These are phyloP conservation scores for Rhamnella rubrinervis DNA, from an alignment of 331 rosid genomes.

Conservation along the genomic window DNA sequence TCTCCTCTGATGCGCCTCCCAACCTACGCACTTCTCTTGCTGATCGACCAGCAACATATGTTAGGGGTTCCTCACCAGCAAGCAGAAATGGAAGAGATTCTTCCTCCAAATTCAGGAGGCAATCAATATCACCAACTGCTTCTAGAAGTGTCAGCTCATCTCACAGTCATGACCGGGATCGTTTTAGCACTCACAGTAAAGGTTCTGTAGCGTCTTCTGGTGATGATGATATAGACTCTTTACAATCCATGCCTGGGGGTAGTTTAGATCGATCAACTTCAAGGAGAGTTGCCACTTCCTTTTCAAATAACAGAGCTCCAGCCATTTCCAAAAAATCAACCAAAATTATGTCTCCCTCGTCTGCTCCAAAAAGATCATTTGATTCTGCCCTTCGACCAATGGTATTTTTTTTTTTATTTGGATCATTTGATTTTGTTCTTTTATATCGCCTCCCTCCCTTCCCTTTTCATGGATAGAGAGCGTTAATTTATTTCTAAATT, in stretches of 20 bases:
- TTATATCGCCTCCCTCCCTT: not conserved
- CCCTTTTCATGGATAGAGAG: not conserved
- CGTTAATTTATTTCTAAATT: no score
- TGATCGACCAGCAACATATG: slow-evolving; percentile 83
- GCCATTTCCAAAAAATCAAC: slow-evolving; percentile 62
- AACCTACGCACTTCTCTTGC: slow-evolving; percentile 87
- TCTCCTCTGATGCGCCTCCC: slow-evolving; percentile 88
- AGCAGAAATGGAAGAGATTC: slow-evolving; percentile 65
- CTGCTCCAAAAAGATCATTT: slow-evolving; percentile 78
- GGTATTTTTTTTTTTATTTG: slow-evolving; percentile 45
- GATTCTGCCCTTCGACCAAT: slow-evolving; percentile 72
- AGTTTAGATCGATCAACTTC: slow-evolving; percentile 61
- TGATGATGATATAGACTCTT: slow-evolving; percentile 79
- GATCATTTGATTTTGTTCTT: slow-evolving; percentile 1
- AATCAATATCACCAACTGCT: slow-evolving; percentile 86
- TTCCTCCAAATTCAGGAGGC: slow-evolving; percentile 56
- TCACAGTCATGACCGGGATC: slow-evolving; percentile 77
- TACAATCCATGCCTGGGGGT: slow-evolving; percentile 66
- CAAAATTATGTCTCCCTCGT: slow-evolving; percentile 56
- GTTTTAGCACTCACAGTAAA: slow-evolving; percentile 73
- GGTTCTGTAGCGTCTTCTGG: slow-evolving; percentile 82
- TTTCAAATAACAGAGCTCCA: slow-evolving; percentile 52
- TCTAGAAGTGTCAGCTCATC: slow-evolving; percentile 76
- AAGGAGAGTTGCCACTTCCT: slow-evolving; percentile 44
- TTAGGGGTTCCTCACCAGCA: slow-evolving; percentile 93